Conservation (phyloP, 371 early-diverging fungal species). For the Mortierella polycephala region DNA sequence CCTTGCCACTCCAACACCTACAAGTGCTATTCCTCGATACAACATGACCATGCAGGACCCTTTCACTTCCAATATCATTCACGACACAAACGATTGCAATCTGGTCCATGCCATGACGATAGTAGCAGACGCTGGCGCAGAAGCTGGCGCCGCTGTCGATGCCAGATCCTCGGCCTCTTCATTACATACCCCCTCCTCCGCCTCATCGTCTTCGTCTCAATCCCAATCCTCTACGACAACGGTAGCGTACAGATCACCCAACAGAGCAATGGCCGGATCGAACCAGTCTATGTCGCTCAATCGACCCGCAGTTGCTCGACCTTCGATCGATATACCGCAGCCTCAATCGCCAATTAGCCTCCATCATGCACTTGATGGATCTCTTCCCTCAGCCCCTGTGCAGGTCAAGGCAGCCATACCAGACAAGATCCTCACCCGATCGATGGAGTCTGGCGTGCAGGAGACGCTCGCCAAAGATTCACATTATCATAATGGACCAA, state of each 20-base stretch:
- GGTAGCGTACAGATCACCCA: neutral
- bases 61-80: conserved; percentile 25
- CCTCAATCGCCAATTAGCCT: conserved; percentile 41
- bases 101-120: conserved; percentile 27
- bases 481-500: neutral
- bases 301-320: conserved; percentile 4
- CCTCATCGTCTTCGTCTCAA: neutral
- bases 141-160: conserved; percentile 25
- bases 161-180: conserved; percentile 20
- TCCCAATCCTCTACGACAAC: neutral
- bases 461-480: conserved; percentile 41
- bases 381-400: conserved; percentile 13
- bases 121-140: conserved; percentile 29
- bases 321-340: conserved; percentile 33
- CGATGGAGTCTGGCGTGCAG: conserved; percentile 31
- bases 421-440: conserved; percentile 20
- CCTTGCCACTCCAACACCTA: conserved; percentile 6
- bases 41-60: conserved; percentile 14
- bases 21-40: neutral
- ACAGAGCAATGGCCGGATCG: neutral
- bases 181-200: conserved; percentile 7
- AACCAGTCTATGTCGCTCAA: neutral
- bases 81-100: conserved; percentile 15
- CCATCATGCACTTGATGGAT: conserved; percentile 46
- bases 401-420: neutral